Base-by-base conservation (phyloP, 306 rosid species). In the Malus asiatica region DNA sequence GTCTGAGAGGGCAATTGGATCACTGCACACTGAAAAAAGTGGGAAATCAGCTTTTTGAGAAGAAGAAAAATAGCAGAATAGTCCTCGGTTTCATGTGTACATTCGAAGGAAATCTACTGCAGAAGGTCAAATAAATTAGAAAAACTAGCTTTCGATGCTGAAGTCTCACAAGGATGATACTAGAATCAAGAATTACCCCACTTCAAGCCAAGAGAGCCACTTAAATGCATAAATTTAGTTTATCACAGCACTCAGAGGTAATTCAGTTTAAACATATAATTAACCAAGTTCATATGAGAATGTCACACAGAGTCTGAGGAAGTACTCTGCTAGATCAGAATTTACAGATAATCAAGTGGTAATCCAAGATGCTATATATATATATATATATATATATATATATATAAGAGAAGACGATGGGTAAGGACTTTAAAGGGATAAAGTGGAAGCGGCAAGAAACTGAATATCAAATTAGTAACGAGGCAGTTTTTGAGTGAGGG, bases 1-100 rank as follows among this genome's bases (percentile, higher is more conserved):
- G 99, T 95, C 89, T 95, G 97, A 22, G 99, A 92, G 35, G 99
- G 98, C 81, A 95, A 76, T 70, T 95, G 98, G 78, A 95, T 95
- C 76, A 92, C 99, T 30, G 99, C 99, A 88, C 99, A 95, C 99
- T 95, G 93, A 70, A 84, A 78, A 62, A 71, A 67, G 52, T 45
- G 72, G 48, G 35, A 66, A 60, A 64, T 55, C 73, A 33, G 78
- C 25, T 55, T 73, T 65, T 75, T 65, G 71, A 71, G 15, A 15
- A 78, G 30, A 66, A 45, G 77, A 55, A 66, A 45, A 33, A 32
- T 27, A 42, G 58, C 33, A 46, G 25, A 72, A 62, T 73, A 72
- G 74, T 63, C 19, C 20, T 45, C 4, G 62, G 72, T 70, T 57
- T 70, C 77, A 52, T 58, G 42, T 23, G 58, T 23, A 14, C 32